Evolutionary conservation across 768 basidiomycete species (phyloP), one percentile per base, ranked within the genome.

Genomic region (Infundibulicybe gibba): DNA sequence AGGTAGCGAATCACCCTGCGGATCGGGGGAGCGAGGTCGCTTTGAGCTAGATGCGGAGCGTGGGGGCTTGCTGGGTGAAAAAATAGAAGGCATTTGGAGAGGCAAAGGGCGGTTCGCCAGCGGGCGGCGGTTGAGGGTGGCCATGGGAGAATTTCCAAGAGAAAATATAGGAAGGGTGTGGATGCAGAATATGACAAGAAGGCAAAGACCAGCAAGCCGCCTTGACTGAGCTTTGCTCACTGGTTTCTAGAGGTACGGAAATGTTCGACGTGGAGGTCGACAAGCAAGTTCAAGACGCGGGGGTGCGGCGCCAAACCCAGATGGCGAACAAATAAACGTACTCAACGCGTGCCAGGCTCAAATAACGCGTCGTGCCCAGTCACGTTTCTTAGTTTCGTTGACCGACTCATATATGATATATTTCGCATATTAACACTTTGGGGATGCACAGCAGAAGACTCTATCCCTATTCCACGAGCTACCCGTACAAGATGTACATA

Each of bases 11-110:
- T 77, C 76, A 33, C 51, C 62, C 31, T 44, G 32, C 13, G 64
- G 69, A 42, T 81, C 80, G 21, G 79, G 80, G 14, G 80, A 80
- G 46, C 68, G 74, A 40, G 76, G 63, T 20, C 77, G 74, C 58
- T 79, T 80, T 41, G 53, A 43, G 43, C 58, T 52, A 40, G 69
- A 59, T n/a, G 56, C 45, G 11, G 66, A 58, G 43, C 61, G 56
- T 40, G 58, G 60, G 46, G 60, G 63, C 41, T 66, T 62, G 55
- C 54, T 25, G 21, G 71, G 68, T 34, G 71, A 60, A 50, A 64
- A 55, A 52, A 59, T 56, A 44, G 61, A 49, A 44, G 64, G 50
- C 41, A 62, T 57, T 45, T 70, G 70, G 45, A 65, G 62, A 38
- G 64, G 50, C 37, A 59, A 54, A 34, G 63, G 58, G 52, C 75